These are phyloP conservation scores for Gomphus sp. DNA, from an alignment of 1,284 basidiomycete species.

Conservation along the genomic window DNA sequence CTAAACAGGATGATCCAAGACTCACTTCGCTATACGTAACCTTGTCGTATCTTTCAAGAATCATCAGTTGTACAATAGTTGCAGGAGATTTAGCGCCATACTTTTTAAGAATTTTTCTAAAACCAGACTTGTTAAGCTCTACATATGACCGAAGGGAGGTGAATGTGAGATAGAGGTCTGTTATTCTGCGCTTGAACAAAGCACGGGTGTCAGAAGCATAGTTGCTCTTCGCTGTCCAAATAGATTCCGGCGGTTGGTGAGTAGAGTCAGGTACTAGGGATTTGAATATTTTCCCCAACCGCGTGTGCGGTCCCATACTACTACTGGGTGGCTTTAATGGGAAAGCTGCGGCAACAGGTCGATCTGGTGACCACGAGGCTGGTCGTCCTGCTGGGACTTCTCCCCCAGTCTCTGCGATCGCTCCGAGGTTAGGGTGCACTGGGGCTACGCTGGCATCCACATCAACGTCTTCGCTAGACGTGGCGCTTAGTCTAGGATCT, in stretches of 20 bases:
- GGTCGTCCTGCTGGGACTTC: not conserved
- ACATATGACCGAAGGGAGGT: conserved; percentile 90
- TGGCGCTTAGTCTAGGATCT: conserved; percentile 40
- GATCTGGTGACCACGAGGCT: not conserved
- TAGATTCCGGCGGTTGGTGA: conserved; percentile 27
- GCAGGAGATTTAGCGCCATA: conserved; percentile 26
- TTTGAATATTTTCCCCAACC: conserved; percentile 6
- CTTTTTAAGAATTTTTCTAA: conserved; percentile 97
- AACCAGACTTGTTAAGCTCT: conserved; percentile 89
- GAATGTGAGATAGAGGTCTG: conserved; percentile 75
- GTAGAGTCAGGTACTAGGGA: not conserved
- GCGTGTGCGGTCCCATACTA: not conserved
- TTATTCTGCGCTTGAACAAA: conserved; percentile 87
- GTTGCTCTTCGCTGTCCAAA: conserved; percentile 79
- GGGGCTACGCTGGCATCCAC: conserved; percentile 13
- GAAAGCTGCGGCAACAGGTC: not conserved
- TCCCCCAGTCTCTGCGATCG: not conserved
- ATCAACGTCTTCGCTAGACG: conserved; percentile 35
- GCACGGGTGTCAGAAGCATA: conserved; percentile 86
- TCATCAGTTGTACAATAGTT: not conserved
- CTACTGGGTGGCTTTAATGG: not conserved
- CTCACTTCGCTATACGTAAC: conserved; percentile 72
- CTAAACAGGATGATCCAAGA: not conserved
- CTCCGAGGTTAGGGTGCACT: conserved; percentile 7
- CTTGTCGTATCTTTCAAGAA: conserved; percentile 76